Percentiles rank a stretch among this genome's conserved stretches.
phyloP scores from a whole-genome alignment of 306 rosid species.

The Medicago truncatula region DNA sequence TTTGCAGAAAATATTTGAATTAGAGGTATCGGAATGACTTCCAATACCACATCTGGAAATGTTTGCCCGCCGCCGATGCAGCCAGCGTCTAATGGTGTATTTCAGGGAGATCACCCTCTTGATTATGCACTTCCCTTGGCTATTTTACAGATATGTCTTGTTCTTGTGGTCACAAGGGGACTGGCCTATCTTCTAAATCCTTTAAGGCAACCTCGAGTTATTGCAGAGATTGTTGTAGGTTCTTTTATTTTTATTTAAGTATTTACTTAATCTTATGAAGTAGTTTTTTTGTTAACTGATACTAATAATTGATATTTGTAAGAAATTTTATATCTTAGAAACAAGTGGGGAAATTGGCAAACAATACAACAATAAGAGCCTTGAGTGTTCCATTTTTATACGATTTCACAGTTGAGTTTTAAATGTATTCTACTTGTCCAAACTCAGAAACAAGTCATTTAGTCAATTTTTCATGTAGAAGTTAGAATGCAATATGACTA shows the following conservation, averaged over 20 bases:
- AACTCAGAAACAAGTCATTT: conserved; percentile 1
- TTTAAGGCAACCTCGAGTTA: conserved; percentile 54
- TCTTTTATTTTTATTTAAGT: not conserved
- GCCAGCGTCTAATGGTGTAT: conserved; percentile 76
- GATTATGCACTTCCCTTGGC: conserved; percentile 76
- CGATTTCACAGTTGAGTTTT: not conserved
- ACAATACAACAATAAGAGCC: conserved; percentile 2
- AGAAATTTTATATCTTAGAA: not conserved
- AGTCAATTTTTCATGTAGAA: not conserved
- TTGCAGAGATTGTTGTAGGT: conserved; percentile 75
- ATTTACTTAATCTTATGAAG: conserved; percentile 8
- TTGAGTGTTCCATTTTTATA: not conserved
- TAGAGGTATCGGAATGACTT: conserved; percentile 48
- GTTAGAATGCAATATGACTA: not conserved
- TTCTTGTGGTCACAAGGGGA: conserved; percentile 52
- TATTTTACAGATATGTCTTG: conserved; percentile 59
- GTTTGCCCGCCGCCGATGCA: conserved; percentile 67
- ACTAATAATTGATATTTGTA: not conserved
- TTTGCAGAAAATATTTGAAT: conserved; percentile 42
- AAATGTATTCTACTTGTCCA: not conserved
- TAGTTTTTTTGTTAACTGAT: not conserved
- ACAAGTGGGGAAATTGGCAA: not conserved
- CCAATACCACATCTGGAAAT: conserved; percentile 44
- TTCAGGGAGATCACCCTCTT: conserved; percentile 90
- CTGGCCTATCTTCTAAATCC: conserved; percentile 48